Base-by-base conservation (phyloP, 2,329 filamentous ascomycete species). In the Fusarium sp. region DNA sequence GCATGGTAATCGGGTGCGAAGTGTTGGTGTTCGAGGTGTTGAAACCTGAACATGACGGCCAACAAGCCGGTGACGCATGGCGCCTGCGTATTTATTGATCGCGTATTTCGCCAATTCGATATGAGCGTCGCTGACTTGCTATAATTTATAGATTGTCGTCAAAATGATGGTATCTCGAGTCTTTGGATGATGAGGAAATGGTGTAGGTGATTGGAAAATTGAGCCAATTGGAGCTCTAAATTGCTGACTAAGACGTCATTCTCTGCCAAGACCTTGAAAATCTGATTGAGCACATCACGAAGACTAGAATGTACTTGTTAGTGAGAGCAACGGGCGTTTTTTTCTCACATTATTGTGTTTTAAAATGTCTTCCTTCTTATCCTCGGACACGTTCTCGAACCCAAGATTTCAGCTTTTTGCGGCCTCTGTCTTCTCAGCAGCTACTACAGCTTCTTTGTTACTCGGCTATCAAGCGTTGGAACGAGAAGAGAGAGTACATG, bases 381-480 rank as follows among this genome's bases (percentile, higher is more conserved):
- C 67, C 10, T 80, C 84, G 46, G 83, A 85, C 60, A 81, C 83
- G 9, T 78, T 86, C 44, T 81, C 83, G 43, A 86, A 82, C 75
- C 82, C 86, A 38, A 85, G 85, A 32, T 79, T 87, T 46, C 93
- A 95, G 80, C 85, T 96, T 40, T 88, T 90, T 23, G 89, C 91
- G 6, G 94, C 93, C 0, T 94, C 94, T 5, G 85, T 94, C 28
- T 83, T 89, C 19, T 92, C 90, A 0, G 90, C 90, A 23, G 87
- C 86, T 13, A 84, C 90, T 1, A 90, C 88, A 32, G 90, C 90
- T 5, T 85, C 86, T n/a, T 83, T 89, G 12, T 85, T 93, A 37
- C 81, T 93, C 19, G 88, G 89, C 25, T 91, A 90, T 75, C 91
- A 93, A 80, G 85, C 85, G 43, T 80, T 91, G n/a, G 86, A 88